Evolutionary conservation across 164 flowering plant genomes (phyloP).

Genomic region (Akebia trifoliata): DNA sequence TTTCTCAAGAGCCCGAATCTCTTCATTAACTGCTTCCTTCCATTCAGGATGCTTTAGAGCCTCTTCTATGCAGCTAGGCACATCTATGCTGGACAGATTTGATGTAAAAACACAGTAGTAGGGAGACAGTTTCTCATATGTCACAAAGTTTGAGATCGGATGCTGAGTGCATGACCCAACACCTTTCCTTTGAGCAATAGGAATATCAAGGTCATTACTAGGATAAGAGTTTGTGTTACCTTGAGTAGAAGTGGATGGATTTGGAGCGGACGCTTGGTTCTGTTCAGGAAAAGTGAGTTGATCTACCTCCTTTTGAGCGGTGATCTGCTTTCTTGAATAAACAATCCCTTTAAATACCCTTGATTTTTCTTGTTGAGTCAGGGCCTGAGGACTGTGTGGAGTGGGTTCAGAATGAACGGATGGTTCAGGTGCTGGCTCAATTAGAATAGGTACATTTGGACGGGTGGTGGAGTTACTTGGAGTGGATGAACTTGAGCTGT

Average conservation of each 20-base stretch:
- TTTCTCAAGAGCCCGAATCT: not conserved
- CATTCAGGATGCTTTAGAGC: not conserved
- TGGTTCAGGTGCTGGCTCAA: no score
- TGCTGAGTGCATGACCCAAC: not conserved
- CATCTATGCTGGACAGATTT: not conserved
- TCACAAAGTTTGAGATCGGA: not conserved
- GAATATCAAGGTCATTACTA: not conserved
- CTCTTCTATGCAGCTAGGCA: not conserved
- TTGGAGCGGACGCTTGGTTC: not conserved
- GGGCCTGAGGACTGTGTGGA: no score
- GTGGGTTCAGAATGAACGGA: no score
- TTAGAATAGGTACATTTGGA: no score
- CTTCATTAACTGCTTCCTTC: not conserved
- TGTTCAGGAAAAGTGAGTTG: not conserved
- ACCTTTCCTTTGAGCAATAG: not conserved
- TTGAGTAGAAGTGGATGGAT: not conserved
- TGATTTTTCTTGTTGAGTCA: no score
- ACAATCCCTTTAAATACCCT: no score
- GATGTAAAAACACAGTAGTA: not conserved
- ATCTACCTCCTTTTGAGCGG: not conserved
- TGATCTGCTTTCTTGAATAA: no score
- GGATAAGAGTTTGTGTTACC: not conserved
- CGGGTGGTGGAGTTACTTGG: no score
- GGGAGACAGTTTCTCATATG: not conserved
- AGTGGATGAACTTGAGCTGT: not conserved